Percentiles rank a stretch among this genome's conserved stretches.
Evolutionary conservation across 768 basidiomycete species (phyloP).

Genomic region (Termitomyces titanicus): DNA sequence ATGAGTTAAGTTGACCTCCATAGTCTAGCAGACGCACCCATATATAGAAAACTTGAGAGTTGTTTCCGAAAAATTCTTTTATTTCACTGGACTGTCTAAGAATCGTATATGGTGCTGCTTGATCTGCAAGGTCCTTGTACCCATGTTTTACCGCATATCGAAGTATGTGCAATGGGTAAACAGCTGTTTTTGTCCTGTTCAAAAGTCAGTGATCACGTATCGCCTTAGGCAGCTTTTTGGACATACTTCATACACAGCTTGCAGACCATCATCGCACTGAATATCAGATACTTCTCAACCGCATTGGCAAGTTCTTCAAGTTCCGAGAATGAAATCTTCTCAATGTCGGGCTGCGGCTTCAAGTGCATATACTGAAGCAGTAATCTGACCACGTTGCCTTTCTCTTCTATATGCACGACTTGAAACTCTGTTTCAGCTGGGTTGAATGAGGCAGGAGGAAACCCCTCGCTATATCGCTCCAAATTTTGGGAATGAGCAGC

Average conservation of each 20-base stretch:
- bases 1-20: neutral
- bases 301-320: constrained; percentile 6
- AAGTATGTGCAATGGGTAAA: neutral
- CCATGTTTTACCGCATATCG: constrained; percentile 7
- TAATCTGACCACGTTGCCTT: neutral
- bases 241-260: constrained; percentile 11
- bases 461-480: constrained; percentile 5
- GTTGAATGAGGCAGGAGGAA: neutral
- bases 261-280: constrained; percentile 8
- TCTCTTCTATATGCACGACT: neutral
- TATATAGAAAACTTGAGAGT: neutral
- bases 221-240: neutral
- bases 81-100: neutral
- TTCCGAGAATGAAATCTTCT: neutral
- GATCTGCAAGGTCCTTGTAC: constrained; percentile 1
- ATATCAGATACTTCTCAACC: constrained; percentile 12
- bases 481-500: constrained; percentile 4
- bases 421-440: neutral
- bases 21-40: neutral
- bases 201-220: neutral
- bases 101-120: neutral
- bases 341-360: constrained; percentile 3
- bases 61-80: neutral
- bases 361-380: constrained; percentile 5
- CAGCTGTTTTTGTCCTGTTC: neutral